phyloP scores from a whole-genome alignment of 495 filamentous ascomycete genomes.

The Lasiosphaeria hispida region DNA sequence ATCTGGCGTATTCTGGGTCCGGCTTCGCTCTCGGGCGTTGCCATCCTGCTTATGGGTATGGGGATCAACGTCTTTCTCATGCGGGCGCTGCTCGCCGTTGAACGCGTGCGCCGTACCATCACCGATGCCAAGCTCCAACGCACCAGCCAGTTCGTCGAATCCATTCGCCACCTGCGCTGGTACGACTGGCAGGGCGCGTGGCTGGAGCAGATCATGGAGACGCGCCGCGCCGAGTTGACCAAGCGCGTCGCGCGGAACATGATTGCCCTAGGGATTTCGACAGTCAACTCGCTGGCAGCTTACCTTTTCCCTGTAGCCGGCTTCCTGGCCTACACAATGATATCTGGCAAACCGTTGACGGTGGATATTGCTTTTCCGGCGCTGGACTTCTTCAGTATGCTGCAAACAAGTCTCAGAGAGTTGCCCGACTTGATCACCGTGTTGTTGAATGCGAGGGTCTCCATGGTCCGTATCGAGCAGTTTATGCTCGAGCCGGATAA shows the following conservation, averaged over 20 bases:
- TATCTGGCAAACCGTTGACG: constrained; percentile 60
- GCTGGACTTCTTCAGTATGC: constrained; percentile 70
- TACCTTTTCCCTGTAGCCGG: constrained; percentile 74
- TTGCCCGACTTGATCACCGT: constrained; percentile 68
- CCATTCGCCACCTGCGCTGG: constrained; percentile 81
- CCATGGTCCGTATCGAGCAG: constrained; percentile 72
- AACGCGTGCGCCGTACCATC: constrained; percentile 60
- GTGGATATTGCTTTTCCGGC: constrained; percentile 82
- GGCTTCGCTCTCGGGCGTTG: constrained; percentile 70
- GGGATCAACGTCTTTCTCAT: constrained; percentile 61
- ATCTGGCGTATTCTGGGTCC: constrained; percentile 75
- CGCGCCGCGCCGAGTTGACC: constrained; percentile 64
- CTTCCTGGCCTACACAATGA: constrained; percentile 71
- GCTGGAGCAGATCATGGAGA: constrained; percentile 69
- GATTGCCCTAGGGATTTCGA: constrained; percentile 55
- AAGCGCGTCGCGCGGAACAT: constrained; percentile 63
- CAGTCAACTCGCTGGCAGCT: constrained; percentile 62
- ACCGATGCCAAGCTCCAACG: constrained; percentile 72
- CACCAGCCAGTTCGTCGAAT: constrained; percentile 76
- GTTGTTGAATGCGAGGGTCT: constrained; percentile 70
- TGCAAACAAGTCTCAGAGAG: constrained; percentile 66
- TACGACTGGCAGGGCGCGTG: constrained; percentile 84
- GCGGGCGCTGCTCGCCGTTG: constrained; percentile 57
- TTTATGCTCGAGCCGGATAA: constrained; percentile 86
- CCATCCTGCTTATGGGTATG: constrained; percentile 64